phyloP scores from a whole-genome alignment of 148 eudicot genomes.

The Camellia japonica region DNA sequence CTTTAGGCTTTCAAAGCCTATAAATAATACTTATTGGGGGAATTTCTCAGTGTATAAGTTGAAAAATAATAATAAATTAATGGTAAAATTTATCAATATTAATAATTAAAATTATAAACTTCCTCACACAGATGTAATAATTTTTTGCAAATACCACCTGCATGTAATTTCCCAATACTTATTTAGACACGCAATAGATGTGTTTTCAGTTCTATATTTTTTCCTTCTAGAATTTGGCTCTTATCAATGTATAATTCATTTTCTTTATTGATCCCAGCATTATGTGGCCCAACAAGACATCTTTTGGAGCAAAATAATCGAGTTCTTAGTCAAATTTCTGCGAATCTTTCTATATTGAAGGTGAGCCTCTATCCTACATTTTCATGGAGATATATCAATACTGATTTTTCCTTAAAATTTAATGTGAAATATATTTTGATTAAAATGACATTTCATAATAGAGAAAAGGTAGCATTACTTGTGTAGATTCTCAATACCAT shows the following conservation, averaged over 20 bases:
- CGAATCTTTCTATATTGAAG: constrained; percentile 53
- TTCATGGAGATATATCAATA: background rate
- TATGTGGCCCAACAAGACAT: constrained; percentile 50
- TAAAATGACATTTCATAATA: background rate
- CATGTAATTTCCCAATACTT: background rate
- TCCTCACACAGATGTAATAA: too few relatives aligned
- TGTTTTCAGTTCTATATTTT: background rate
- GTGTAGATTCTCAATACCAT: too few relatives aligned
- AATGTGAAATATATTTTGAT: background rate
- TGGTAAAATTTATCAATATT: too few relatives aligned
- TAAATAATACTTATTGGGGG: background rate
- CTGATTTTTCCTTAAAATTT: background rate
- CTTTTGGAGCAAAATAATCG: constrained; percentile 63
- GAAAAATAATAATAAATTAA: too few relatives aligned
- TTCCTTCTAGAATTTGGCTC: background rate
- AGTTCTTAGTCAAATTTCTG: constrained; percentile 51
- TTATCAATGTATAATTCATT: background rate
- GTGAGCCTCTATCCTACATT: constrained; percentile 24
- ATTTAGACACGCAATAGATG: background rate
- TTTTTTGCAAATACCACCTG: too few relatives aligned
- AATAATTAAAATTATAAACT: too few relatives aligned
- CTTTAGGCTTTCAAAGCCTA: background rate
- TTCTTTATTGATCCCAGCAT: constrained; percentile 40
- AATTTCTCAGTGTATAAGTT: too few relatives aligned
- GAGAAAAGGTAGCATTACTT: background rate